Percentiles rank a stretch among this genome's conserved stretches.
Conservation (phyloP, 176 grass and related monocot species). For the Coix lacrymajobi region DNA sequence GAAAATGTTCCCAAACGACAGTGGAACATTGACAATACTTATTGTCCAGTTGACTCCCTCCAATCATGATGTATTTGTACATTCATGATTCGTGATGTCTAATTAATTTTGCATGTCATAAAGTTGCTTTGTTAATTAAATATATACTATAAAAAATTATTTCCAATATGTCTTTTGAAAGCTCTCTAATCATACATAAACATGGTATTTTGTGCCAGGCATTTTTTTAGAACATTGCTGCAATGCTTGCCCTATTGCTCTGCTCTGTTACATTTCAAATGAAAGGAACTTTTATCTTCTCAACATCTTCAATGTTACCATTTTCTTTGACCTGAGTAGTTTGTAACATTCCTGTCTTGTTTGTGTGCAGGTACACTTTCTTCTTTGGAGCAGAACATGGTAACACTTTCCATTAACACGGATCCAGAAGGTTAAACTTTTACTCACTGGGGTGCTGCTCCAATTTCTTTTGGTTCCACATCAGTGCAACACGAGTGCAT, state of each 20-base stretch:
- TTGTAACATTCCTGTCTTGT: background rate
- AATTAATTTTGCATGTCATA: background rate
- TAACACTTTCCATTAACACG: constrained; percentile 92
- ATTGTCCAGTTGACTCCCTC: background rate
- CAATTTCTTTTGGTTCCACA: constrained; percentile 96
- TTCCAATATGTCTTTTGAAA: background rate
- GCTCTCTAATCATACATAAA: no score
- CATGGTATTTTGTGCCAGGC: background rate
- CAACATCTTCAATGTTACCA: background rate
- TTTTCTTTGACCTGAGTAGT: background rate
- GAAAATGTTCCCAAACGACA: background rate
- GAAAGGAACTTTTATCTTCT: background rate
- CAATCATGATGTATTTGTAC: background rate
- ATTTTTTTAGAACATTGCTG: no score
- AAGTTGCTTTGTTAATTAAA: background rate
- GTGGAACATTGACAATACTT: background rate
- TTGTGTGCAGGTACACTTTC: constrained; percentile 74
- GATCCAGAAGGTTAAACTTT: constrained; percentile 72
- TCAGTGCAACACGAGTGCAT: constrained; percentile 99
- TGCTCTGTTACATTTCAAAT: background rate
- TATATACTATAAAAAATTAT: background rate
- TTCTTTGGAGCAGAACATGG: constrained; percentile 73
- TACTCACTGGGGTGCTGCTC: constrained; percentile 88
- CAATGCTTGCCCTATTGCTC: no score
- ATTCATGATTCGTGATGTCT: no score